Conservation (phyloP, 495 filamentous ascomycete genomes). For the Bacidia gigantensis region DNA sequence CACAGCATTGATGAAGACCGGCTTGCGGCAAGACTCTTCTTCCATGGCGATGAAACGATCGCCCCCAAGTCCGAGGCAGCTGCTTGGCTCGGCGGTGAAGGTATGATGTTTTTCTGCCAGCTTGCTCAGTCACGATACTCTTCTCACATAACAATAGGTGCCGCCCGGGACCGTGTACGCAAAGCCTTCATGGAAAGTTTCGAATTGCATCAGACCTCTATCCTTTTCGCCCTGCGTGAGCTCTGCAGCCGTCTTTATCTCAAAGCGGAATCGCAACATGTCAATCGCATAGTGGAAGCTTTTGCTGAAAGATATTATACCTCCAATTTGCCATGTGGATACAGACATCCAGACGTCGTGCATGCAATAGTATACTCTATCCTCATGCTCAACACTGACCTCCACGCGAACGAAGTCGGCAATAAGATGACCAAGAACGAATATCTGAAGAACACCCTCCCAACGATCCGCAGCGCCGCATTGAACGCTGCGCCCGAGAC, state of each 20-base stretch:
- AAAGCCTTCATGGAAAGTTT: slow-evolving; percentile 87
- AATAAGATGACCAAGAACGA: slow-evolving; percentile 89
- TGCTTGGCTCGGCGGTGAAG: slow-evolving; percentile 68
- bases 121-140: too few relatives aligned
- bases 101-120: too few relatives aligned
- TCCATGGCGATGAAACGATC: slow-evolving; percentile 69
- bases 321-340: slow-evolving; percentile 89
- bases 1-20: slow-evolving; percentile 38
- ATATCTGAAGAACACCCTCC: slow-evolving; percentile 93
- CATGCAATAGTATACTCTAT: slow-evolving; percentile 96
- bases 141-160: slow-evolving; percentile 37
- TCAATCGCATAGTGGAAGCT: slow-evolving; percentile 82
- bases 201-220: slow-evolving; percentile 70
- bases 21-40: slow-evolving; percentile 68
- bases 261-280: slow-evolving; percentile 89
- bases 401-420: slow-evolving; percentile 88
- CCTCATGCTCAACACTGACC: slow-evolving; percentile 87
- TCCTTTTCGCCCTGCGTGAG: slow-evolving; percentile 62
- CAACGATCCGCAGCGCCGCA: slow-evolving; percentile 67
- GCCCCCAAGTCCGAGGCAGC: slow-evolving; percentile 65
- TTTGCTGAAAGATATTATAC: slow-evolving; percentile 84
- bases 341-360: slow-evolving; percentile 87
- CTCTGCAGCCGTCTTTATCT: slow-evolving; percentile 75
- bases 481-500: slow-evolving; percentile 53
- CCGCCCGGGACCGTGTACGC: slow-evolving; percentile 49